Percentiles rank a stretch among this genome's conserved stretches.
Conservation (phyloP, 768 basidiomycete genomes). For the Gautieria morchelliformis region DNA sequence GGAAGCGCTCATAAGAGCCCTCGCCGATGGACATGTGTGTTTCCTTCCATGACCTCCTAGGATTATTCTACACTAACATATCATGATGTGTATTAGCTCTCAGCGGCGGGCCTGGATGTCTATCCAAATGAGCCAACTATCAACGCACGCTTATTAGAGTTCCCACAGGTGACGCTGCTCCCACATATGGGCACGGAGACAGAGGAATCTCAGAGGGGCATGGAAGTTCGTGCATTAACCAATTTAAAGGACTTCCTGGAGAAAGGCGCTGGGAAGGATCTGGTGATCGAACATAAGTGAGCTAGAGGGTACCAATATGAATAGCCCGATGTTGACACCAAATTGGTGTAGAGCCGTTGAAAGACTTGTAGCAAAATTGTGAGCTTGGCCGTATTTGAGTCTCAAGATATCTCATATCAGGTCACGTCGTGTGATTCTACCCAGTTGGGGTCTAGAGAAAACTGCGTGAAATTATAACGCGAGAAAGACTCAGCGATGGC, state of each 20-base stretch:
- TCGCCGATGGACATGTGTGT: slow-evolving; percentile 83
- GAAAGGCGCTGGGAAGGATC: slow-evolving; percentile 52
- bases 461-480: too few relatives aligned
- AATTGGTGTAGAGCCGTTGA: background rate
- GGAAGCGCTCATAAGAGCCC: slow-evolving; percentile 71
- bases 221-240: slow-evolving; percentile 78
- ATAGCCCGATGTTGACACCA: background rate
- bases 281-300: slow-evolving; percentile 44
- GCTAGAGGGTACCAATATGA: background rate
- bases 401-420: too few relatives aligned
- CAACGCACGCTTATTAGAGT: slow-evolving; percentile 69
- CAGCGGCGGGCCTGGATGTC: slow-evolving; percentile 76
- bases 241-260: slow-evolving; percentile 67
- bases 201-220: slow-evolving; percentile 66
- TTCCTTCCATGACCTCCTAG: background rate
- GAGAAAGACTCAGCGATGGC: too few relatives aligned
- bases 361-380: background rate
- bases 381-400: background rate
- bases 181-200: slow-evolving; percentile 92
- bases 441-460: too few relatives aligned
- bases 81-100: slow-evolving; percentile 37
- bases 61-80: background rate
- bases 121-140: slow-evolving; percentile 78
- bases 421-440: too few relatives aligned
- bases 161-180: slow-evolving; percentile 74